phyloP scores from a whole-genome alignment of 345 rosid species.

The Syzygium aromaticum region DNA sequence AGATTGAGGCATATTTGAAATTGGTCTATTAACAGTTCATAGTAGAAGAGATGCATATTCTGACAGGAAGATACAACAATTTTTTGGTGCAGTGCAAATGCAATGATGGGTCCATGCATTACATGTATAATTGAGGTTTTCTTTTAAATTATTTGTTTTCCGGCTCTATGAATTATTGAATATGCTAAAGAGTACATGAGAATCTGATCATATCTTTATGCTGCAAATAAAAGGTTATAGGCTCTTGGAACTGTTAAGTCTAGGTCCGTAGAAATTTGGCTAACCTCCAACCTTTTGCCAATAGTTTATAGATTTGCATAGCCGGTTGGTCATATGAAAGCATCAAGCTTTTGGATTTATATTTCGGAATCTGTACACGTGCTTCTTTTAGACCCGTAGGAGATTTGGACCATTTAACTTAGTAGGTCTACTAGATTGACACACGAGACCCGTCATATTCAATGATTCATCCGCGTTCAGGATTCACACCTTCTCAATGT shows the following conservation, averaged over 20 bases:
- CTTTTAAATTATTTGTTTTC: not conserved
- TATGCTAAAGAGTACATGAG: not conserved
- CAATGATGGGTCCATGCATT: not conserved
- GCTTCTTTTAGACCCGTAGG: not conserved
- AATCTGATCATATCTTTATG: not conserved
- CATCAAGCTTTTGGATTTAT: not conserved
- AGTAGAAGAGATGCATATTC: not conserved
- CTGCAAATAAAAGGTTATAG: not conserved
- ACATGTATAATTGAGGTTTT: not conserved
- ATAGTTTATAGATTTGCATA: not conserved
- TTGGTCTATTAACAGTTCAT: not conserved
- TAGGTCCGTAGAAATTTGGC: not conserved
- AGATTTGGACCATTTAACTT: not conserved
- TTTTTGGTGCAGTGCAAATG: not conserved
- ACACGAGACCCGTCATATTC: not conserved
- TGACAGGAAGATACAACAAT: not conserved
- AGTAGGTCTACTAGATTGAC: not conserved
- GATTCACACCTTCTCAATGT: no score
- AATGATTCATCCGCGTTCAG: no score
- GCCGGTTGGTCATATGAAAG: not conserved
- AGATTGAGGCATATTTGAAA: not conserved
- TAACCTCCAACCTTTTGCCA: not conserved
- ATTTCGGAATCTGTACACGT: not conserved
- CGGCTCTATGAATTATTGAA: not conserved
- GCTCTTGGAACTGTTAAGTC: not conserved